Evolutionary conservation across 805 yeast species (phyloP), one percentile per base, ranked within the genome.

Genomic region (Tetrapisispora pingtungensis): DNA sequence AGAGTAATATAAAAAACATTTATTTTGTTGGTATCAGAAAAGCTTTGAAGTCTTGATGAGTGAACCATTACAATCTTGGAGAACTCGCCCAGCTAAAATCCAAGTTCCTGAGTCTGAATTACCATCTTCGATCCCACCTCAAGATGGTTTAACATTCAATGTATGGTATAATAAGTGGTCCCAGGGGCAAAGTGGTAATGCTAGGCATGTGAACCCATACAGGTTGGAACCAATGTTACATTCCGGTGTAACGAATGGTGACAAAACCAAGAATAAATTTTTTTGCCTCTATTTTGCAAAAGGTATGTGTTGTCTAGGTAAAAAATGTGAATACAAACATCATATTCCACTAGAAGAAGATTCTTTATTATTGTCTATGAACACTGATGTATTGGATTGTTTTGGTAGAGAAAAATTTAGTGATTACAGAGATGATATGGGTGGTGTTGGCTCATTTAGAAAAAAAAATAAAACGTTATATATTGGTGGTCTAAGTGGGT

Each of bases 91-190:
- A 0, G 96, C 96, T 0, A 66, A 93, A 27, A 68, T 79, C 2
- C 96, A 87, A 57, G 77, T 84, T 1, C 81, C 79, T 45, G 82
- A 85, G 1, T 71, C 73, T 0, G 67, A 68, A 5, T 61, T 79
- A 14, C 69, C 78, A 0, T 67, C 75, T 2, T 71, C 73, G 17
- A 73, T 75, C 39, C 95, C 95, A 0, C 80, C 85, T 6, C 95
- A 84, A 51, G 74, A 83, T 0, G 96, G 96, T 0, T 75, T 79
- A 7, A 77, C 79, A 0, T 89, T 83, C 68, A 89, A 89, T 55
- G 72, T 86, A 14, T 89, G 97, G 97, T 89, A 77, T 61, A 70
- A 81, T 45, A 82, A 81, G 61, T 89, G 96, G 96, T 78, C 93
- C 7, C 77, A 77, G 28, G 61, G 66, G 19, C 61, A 56, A 13